Evolutionary conservation across 306 rosid genomes (phyloP), one percentile per base, ranked within the genome.

Genomic region (Dryas octopetala): DNA sequence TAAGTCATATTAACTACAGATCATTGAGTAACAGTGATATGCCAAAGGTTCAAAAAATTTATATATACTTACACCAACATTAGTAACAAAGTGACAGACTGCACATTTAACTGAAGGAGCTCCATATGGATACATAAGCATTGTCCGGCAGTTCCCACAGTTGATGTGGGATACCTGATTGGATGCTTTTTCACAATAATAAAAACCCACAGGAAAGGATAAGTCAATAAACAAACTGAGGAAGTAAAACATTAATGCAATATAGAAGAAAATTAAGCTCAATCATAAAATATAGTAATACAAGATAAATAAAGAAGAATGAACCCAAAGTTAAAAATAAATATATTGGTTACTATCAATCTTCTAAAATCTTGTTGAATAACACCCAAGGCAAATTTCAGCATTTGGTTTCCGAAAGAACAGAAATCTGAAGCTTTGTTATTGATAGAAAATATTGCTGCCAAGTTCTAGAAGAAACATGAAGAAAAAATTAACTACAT

Each of bases 21-120:
- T 19, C 44, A 61, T 12, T 61, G 32, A 8, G 49, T 28, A 66
- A 62, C 48, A 47, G 51, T 38, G 46, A 28, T 43, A 57, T 54
- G 59, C 32, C 52, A 52, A 32, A 53, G 50, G 79, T 60, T 43
- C 11, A 64, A 75, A 51, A 12, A 64, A 9, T 12, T 69, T 11
- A 63, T 57, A 51, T 62, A 58, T 81, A 90, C 99, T 92, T 85
- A 96, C 99, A 76, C 81, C 83, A 79, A 83, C 87, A 62, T 86
- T 88, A 54, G 99, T 96, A 65, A 96, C 86, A 83, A 79, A 92
- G 48, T 96, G 99, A 83, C 99, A 96, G 71, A 96, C 78, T 65
- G 98, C 99, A 78, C 99, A 96, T 81, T 96, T 96, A 81, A 96
- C 99, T 44, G 99, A 96, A 40, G 99, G 96, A 79, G 99, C 98